Base-by-base conservation (phyloP, 73 alveolate genomes). In the Uronychia setigera region DNA sequence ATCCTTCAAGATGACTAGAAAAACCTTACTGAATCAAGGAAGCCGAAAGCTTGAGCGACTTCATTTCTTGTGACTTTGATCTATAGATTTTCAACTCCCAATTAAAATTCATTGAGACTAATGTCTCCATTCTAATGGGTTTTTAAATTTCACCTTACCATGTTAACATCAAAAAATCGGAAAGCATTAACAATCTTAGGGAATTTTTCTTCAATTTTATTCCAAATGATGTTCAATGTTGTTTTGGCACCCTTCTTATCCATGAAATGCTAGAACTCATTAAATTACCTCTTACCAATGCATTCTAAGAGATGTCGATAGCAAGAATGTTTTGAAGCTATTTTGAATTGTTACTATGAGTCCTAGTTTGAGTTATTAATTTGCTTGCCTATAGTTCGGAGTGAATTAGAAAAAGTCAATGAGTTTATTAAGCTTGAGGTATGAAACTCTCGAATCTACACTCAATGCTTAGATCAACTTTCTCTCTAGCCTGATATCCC, bases 181-280 rank as follows among this genome's bases (percentile, higher is more conserved):
- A 81, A 81, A 5, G 88, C 80, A 1, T 27, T 26, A 14, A 31
- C 78, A 0, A 81, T 78, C 59, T 81, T 81, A 29, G 30, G 60
- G 35, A 81, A 81, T 33, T 67, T 25, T 59, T 81, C 88, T 81
- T 81, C 88, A 0, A 81, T 9, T 60, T 81, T 81, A 29, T 26
- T 28, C 88, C 88, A 81, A 13, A 81, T 32, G 28, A 81, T 46
- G 67, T 46, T 5, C n/a, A 46, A 19, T 11, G 67, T 46, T 11
- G 67, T 19, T 46, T 46, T 46, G 67, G 67, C n/a, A 46, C 67
- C 67, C 19, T 46, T 5, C 19, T 46, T n/a, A n/a, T n/a, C n/a
- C n/a, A n/a, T 46, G 67, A 19, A 46, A 19, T 11, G 19, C 67
- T 11, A 5, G 19, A 19, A 5, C 67, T 46, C n/a, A 46, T 5